These are phyloP conservation scores for Catharanthus roseus DNA, from an alignment of 257 asterid genomes.

Conservation along the genomic window DNA sequence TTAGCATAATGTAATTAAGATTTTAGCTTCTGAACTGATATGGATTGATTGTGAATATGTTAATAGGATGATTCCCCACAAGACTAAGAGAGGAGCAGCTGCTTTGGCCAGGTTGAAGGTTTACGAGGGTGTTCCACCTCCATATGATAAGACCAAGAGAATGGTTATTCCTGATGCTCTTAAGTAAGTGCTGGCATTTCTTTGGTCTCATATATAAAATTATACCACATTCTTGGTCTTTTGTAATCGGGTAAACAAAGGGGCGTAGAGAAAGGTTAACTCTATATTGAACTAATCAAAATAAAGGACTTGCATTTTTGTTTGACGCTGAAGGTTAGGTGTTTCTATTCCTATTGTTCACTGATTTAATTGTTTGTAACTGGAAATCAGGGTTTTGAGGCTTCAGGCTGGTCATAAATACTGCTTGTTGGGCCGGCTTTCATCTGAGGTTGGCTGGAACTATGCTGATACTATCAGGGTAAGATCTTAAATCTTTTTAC, in stretches of 20 bases:
- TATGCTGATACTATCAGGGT: slow-evolving; percentile 69
- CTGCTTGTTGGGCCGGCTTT: slow-evolving; percentile 68
- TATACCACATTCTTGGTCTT: background rate
- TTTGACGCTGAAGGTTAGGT: background rate
- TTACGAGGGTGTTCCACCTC: slow-evolving; percentile 16
- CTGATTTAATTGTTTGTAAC: background rate
- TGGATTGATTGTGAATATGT: background rate
- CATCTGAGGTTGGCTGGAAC: slow-evolving; percentile 88
- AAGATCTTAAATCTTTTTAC: background rate
- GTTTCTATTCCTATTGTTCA: background rate
- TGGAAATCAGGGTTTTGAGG: slow-evolving; percentile 61
- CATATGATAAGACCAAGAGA: slow-evolving; percentile 36
- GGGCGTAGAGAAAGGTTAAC: background rate
- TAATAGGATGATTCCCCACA: slow-evolving; percentile 16
- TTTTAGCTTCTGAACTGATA: background rate
- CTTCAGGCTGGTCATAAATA: slow-evolving; percentile 84
- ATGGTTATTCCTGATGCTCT: slow-evolving; percentile 89
- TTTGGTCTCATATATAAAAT: too few relatives aligned
- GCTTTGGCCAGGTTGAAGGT: slow-evolving; percentile 19
- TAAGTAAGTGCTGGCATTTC: slow-evolving; percentile 39
- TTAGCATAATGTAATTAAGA: background rate
- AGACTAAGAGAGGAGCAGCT: slow-evolving; percentile 19
- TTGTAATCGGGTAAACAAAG: background rate
- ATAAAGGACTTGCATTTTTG: background rate
- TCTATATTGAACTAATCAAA: background rate